Conservation (phyloP, 108 stramenopile genomes). For the Thalassiosira profunda region DNA sequence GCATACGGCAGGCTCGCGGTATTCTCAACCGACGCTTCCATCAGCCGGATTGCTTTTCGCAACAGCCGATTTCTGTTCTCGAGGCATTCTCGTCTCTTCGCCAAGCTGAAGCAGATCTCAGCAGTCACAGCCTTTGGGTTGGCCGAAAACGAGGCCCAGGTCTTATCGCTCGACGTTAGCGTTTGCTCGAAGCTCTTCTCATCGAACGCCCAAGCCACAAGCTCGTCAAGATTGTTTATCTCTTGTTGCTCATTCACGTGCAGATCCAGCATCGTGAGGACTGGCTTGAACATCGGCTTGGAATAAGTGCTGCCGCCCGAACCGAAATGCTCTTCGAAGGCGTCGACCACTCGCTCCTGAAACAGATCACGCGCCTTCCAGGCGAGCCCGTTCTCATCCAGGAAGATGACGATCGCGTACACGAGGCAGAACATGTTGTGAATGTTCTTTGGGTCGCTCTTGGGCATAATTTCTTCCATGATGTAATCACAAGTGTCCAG, state of each 20-base stretch:
- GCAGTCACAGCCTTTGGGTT: slow-evolving; percentile 29
- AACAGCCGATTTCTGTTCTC: slow-evolving; percentile 17
- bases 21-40: slow-evolving; percentile 22
- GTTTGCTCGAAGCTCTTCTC: slow-evolving; percentile 32
- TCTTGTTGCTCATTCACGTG: slow-evolving; percentile 22
- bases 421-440: slow-evolving; percentile 63
- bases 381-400: slow-evolving; percentile 62
- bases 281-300: slow-evolving; percentile 55
- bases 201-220: slow-evolving; percentile 58
- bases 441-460: slow-evolving; percentile 58
- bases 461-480: slow-evolving; percentile 55
- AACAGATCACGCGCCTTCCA: slow-evolving; percentile 45
- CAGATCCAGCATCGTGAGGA: slow-evolving; percentile 55
- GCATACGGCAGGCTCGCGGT: background rate
- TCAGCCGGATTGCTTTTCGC: slow-evolving; percentile 14
- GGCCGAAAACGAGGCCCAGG: slow-evolving; percentile 29
- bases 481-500: slow-evolving; percentile 55
- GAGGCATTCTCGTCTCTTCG: slow-evolving; percentile 15
- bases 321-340: slow-evolving; percentile 53
- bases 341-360: slow-evolving; percentile 35
- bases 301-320: slow-evolving; percentile 51
- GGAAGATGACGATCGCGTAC: slow-evolving; percentile 52
- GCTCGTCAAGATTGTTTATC: slow-evolving; percentile 47
- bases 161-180: slow-evolving; percentile 8
- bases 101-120: slow-evolving; percentile 35